Base-by-base conservation (phyloP, 2,329 filamentous ascomycete species). In the Cladorrhinum sp. region DNA sequence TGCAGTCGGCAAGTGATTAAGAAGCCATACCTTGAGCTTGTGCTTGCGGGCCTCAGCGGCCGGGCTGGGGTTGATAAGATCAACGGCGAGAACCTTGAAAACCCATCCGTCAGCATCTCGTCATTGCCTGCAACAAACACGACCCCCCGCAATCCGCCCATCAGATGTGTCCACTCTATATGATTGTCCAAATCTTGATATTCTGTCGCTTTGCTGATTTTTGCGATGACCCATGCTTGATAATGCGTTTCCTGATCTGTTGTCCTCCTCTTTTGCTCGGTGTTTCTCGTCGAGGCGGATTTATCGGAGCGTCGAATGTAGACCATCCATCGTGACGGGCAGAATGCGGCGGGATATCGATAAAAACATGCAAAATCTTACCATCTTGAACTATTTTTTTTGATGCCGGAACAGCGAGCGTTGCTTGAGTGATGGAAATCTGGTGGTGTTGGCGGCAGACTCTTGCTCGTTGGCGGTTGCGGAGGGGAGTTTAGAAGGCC, bases 11-110 rank as follows among this genome's bases (percentile, higher is more conserved):
- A 49, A 41, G n/a, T 50, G 38, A 45, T 25, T 25, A 36, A 22
- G 24, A 24, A 9, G 32, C 73, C 82, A 71, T 92, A 96, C 92
- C 92, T 99, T 99, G 81, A 99, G 92, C 92, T 99, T 99, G 91
- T 99, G 95, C 91, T 98, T 98, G 85, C 92, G 92, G 77, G 92
- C 92, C 90, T 99, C 95, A 81, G 93, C 88, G 82, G 92, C 91
- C 82, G 93, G 90, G 78, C 90, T 91, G 78, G 95, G 95, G 92
- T 99, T 98, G 83, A 99, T 90, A 77, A 99, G 93, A 87, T 99
- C 95, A 86, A 98, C 91, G 81, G 95, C 95, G 90, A 99, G 92
- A 96, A 98, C 93, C 95, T 98, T 70, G 65, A 51, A 62, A 70
- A 70, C 68, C 62, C 65, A 65, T 66, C 65, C 66, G 77, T 86